Evolutionary conservation across 179 eudicot genomes (phyloP).

Genomic region (Beta lomatogona): DNA sequence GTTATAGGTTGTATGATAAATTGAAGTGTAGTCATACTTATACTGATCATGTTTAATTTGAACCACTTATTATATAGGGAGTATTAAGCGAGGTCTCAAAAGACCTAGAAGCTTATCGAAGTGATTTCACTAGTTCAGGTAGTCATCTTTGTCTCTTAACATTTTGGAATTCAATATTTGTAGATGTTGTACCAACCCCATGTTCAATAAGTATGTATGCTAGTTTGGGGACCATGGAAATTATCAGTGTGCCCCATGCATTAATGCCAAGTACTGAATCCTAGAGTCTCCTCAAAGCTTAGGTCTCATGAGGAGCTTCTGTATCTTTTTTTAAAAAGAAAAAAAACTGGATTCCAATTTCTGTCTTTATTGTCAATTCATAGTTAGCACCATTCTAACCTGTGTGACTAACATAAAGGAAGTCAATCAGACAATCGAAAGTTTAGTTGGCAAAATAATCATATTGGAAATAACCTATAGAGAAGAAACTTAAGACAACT

Average conservation of each 20-base stretch:
- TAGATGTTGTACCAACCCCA: conserved; percentile 36
- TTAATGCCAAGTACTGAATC: neutral
- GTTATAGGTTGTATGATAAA: too few relatives aligned
- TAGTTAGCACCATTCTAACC: neutral
- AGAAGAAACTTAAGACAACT: neutral
- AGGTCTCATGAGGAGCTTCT: neutral
- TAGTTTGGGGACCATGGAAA: neutral
- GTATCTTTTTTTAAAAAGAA: neutral
- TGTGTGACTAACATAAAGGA: neutral
- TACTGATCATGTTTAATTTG: too few relatives aligned
- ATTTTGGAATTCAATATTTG: conserved; percentile 45
- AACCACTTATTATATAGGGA: conserved; percentile 50
- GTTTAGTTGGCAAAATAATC: neutral
- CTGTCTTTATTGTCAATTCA: neutral
- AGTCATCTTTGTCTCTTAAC: conserved; percentile 41
- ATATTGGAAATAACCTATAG: neutral
- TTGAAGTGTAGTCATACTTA: too few relatives aligned
- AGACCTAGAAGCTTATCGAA: conserved; percentile 51
- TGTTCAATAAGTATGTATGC: neutral
- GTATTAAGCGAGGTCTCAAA: conserved; percentile 58
- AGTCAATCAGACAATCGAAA: neutral
- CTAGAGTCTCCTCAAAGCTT: neutral
- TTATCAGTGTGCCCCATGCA: neutral
- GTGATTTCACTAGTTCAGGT: conserved; percentile 50
- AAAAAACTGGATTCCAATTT: neutral